Conservation (phyloP, 1,284 basidiomycete genomes). For the Ceratobasidium theobromae region DNA sequence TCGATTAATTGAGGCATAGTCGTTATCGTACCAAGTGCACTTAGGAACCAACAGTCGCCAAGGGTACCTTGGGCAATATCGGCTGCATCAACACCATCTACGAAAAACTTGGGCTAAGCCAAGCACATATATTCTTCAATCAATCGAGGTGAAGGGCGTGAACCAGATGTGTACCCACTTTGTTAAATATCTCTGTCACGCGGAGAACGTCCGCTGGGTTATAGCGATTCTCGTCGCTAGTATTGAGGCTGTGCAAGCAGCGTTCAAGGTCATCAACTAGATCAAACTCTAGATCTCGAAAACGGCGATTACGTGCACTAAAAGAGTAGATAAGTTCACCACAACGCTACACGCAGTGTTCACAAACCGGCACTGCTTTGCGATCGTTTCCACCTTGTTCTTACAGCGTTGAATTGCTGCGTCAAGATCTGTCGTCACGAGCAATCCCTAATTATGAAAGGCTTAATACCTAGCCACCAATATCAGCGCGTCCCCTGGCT, state of each 20-base stretch:
- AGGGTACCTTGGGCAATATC: conserved; percentile 51
- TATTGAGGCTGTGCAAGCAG: conserved; percentile 49
- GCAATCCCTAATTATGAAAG: conserved; percentile 31
- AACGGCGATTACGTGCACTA: conserved; percentile 2
- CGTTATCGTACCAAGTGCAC: conserved; percentile 50
- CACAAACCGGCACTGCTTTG: conserved; percentile 36
- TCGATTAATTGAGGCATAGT: conserved; percentile 50
- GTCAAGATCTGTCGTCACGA: conserved; percentile 33
- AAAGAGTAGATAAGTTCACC: not conserved
- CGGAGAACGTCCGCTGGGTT: conserved; percentile 45
- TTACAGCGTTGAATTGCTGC: conserved; percentile 34
- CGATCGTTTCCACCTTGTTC: conserved; percentile 32
- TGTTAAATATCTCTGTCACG: conserved; percentile 50
- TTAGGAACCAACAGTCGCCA: conserved; percentile 55
- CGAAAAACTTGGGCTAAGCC: conserved; percentile 47
- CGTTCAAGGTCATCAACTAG: conserved; percentile 49
- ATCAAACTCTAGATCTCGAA: conserved; percentile 55
- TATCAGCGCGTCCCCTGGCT: not conserved
- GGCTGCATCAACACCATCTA: conserved; percentile 44
- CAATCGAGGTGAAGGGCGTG: not conserved
- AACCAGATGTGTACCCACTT: conserved; percentile 31
- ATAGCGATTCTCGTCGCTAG: conserved; percentile 33
- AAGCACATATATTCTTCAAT: not conserved
- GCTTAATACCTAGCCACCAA: not conserved
- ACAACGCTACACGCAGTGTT: not conserved